These are phyloP conservation scores for Dioscorea alata DNA, from an alignment of 106 monocot genomes.

Conservation along the genomic window DNA sequence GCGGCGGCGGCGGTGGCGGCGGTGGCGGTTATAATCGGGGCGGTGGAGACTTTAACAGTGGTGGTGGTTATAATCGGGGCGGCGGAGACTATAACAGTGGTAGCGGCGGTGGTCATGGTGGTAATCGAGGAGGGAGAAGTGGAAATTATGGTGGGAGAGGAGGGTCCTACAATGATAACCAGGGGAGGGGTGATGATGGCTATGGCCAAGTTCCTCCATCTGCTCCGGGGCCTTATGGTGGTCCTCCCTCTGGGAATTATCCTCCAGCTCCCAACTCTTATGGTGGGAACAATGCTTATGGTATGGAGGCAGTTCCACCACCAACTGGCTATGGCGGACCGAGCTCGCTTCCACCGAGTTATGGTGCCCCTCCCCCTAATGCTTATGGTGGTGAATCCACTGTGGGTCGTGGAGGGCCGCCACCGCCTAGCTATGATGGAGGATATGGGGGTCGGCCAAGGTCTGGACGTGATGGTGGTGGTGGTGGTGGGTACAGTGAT, in stretches of 20 bases:
- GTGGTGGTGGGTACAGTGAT: conserved; percentile 39
- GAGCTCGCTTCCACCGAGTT: conserved; percentile 50
- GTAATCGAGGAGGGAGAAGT: conserved; percentile 7
- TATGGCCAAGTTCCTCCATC: conserved; percentile 67
- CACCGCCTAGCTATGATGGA: conserved; percentile 37
- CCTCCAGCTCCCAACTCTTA: conserved; percentile 41
- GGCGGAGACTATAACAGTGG: not conserved
- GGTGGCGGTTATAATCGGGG: conserved; percentile 22
- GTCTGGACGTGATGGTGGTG: conserved; percentile 22
- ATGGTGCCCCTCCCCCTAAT: conserved; percentile 61
- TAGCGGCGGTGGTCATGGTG: conserved; percentile 24
- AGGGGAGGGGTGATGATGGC: conserved; percentile 38
- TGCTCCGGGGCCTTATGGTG: conserved; percentile 38
- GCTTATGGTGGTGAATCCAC: conserved; percentile 27
- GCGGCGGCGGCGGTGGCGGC: conserved; percentile 16
- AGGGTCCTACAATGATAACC: conserved; percentile 16
- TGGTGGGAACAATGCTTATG: conserved; percentile 59
- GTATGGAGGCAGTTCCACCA: conserved; percentile 43
- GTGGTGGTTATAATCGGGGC: conserved; percentile 1
- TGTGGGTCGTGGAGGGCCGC: conserved; percentile 30
- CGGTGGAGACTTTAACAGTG: conserved; percentile 26
- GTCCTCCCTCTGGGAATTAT: conserved; percentile 40
- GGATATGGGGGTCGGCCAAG: conserved; percentile 37
- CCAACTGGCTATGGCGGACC: conserved; percentile 49
- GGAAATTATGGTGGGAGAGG: conserved; percentile 27